Percentiles rank a stretch among this genome's conserved stretches.
These are phyloP conservation scores for Phaeophleospora eucalypticola DNA, from an alignment of 2,329 filamentous ascomycete species.

Conservation along the genomic window DNA sequence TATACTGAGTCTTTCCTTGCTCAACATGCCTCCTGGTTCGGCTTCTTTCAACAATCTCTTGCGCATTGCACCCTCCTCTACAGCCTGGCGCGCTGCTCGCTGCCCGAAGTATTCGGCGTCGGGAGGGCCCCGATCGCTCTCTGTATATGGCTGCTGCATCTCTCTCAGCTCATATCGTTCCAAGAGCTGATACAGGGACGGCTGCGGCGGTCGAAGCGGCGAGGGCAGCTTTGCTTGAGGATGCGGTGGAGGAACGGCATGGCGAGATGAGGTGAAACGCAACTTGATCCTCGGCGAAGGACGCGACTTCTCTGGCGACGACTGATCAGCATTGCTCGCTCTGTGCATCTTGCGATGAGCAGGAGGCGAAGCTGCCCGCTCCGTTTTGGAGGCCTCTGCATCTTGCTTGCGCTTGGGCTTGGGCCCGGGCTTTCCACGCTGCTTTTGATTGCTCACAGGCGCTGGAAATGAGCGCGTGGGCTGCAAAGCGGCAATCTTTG, in stretches of 20 bases:
- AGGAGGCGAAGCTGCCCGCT: conserved; percentile 16
- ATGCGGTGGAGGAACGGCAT: conserved; percentile 27
- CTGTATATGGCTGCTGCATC: conserved; percentile 30
- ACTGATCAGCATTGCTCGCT: conserved; percentile 14
- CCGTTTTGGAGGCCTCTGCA: conserved; percentile 10
- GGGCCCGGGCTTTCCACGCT: background rate
- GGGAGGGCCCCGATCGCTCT: conserved; percentile 30
- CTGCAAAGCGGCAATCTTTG: conserved; percentile 30
- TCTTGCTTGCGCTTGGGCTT: conserved; percentile 19
- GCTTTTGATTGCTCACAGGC: conserved; percentile 5
- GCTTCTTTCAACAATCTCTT: conserved; percentile 65
- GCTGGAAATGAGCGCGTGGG: conserved; percentile 24
- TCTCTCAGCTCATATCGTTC: conserved; percentile 33
- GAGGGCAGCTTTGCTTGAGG: conserved; percentile 28
- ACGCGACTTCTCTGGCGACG: conserved; percentile 19
- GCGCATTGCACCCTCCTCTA: conserved; percentile 27
- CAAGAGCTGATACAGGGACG: conserved; percentile 31
- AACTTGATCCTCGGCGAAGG: conserved; percentile 30
- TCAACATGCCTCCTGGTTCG: conserved; percentile 70
- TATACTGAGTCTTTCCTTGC: conserved; percentile 55
- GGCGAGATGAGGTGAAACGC: conserved; percentile 21
- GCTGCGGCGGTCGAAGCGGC: conserved; percentile 26
- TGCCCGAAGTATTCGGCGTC: conserved; percentile 23
- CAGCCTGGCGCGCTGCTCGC: conserved; percentile 23
- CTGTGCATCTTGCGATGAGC: conserved; percentile 19